These are phyloP conservation scores for Colletotrichum sp. DNA, from an alignment of 2,329 filamentous ascomycete species.

Conservation along the genomic window DNA sequence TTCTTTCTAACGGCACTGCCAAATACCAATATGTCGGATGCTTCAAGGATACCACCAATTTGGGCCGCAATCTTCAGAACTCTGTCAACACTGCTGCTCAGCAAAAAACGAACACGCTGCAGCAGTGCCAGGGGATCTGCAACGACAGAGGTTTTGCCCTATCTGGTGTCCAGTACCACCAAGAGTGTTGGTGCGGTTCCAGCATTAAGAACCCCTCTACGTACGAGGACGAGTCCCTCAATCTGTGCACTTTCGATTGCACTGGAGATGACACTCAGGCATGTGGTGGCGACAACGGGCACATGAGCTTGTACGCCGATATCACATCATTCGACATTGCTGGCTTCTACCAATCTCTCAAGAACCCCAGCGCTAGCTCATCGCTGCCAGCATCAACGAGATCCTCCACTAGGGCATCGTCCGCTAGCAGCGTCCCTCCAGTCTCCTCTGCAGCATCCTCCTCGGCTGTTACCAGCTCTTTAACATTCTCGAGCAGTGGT, in stretches of 20 bases:
- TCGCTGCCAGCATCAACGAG: neutral
- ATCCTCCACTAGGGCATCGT: neutral
- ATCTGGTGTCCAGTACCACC: conserved; percentile 37
- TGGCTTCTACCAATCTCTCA: conserved; percentile 21
- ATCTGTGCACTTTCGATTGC: conserved; percentile 33
- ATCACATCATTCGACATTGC: conserved; percentile 29
- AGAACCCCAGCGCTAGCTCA: conserved; percentile 6
- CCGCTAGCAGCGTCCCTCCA: conserved; percentile 8
- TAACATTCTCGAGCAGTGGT: neutral
- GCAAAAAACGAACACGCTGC: conserved; percentile 34
- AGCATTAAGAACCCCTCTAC: conserved; percentile 26
- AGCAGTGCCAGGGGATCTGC: conserved; percentile 35
- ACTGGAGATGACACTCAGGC: conserved; percentile 30
- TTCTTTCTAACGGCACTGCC: conserved; percentile 32
- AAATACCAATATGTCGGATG: conserved; percentile 42
- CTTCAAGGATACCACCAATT: conserved; percentile 36
- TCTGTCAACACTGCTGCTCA: conserved; percentile 28
- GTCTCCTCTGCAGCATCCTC: neutral
- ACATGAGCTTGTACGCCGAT: conserved; percentile 37
- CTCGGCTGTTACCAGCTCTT: neutral
- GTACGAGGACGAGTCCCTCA: conserved; percentile 28
- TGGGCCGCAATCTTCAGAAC: conserved; percentile 35
- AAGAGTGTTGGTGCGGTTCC: conserved; percentile 35
- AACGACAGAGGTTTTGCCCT: conserved; percentile 32
- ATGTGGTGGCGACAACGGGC: conserved; percentile 35